Evolutionary conservation across 2,329 filamentous ascomycete species (phyloP).

Genomic region (Talaromyces islandicus): DNA sequence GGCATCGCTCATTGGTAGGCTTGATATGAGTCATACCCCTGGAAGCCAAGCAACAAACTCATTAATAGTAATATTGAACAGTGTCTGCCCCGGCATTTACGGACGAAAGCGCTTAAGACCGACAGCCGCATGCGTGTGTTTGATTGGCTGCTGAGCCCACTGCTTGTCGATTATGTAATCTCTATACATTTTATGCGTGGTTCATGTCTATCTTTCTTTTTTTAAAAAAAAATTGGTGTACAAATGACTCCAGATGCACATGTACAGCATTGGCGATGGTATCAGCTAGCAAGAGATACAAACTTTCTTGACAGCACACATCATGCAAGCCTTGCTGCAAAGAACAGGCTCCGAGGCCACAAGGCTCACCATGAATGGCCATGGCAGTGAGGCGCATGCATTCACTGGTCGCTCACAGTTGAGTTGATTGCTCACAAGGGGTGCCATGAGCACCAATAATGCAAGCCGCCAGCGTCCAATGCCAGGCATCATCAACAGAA

Average conservation of each 20-base stretch:
- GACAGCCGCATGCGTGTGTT: neutral
- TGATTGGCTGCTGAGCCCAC: neutral
- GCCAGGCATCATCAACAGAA: neutral
- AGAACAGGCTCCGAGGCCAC: neutral
- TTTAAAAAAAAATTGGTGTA: too few relatives aligned
- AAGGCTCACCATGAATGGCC: neutral
- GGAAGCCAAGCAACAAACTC: neutral
- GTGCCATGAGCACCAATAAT: neutral
- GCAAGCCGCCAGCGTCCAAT: neutral
- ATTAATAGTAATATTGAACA: too few relatives aligned
- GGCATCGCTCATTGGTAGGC: neutral
- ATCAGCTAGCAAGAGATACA: neutral
- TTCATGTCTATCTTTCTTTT: too few relatives aligned
- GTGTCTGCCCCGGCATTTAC: slow-evolving; percentile 3
- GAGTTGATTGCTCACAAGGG: neutral
- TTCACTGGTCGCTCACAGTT: too few relatives aligned
- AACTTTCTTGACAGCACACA: neutral
- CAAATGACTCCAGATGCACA: neutral
- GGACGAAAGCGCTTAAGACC: slow-evolving; percentile 9
- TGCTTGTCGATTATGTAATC: neutral
- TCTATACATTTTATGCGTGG: neutral
- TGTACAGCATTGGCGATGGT: neutral
- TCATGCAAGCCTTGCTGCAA: neutral
- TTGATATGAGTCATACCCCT: neutral
- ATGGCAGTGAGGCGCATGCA: neutral